Percentiles rank a stretch among this genome's conserved stretches.
Conservation (phyloP, 1,284 basidiomycete species). For the Sanghuangporus sanghuang region DNA sequence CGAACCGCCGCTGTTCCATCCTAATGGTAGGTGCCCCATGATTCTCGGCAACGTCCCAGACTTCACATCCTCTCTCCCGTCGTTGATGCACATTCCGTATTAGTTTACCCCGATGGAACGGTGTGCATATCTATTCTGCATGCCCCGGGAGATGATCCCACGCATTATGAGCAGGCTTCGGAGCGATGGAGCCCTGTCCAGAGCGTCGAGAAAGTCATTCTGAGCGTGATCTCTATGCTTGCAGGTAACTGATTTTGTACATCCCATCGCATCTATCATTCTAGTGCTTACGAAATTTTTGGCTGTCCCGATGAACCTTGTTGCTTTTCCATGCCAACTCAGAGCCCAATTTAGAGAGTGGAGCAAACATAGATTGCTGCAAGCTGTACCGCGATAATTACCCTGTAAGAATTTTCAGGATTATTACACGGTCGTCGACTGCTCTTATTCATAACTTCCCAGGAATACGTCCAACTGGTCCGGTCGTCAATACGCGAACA, state of each 20-base stretch:
- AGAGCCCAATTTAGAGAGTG: slow-evolving; percentile 99
- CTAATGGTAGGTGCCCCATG: slow-evolving; percentile 76
- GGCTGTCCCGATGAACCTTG: background rate
- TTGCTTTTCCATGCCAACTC: slow-evolving; percentile 14
- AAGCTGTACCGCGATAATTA: slow-evolving; percentile 90
- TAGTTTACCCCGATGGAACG: slow-evolving; percentile 89
- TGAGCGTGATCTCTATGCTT: slow-evolving; percentile 98
- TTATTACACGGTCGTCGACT: background rate
- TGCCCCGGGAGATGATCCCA: slow-evolving; percentile 92
- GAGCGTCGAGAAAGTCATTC: slow-evolving; percentile 92
- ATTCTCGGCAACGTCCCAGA: background rate
- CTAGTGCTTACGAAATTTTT: background rate
- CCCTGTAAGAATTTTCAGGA: slow-evolving; percentile 32
- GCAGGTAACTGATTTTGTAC: slow-evolving; percentile 53
- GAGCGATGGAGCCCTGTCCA: slow-evolving; percentile 99
- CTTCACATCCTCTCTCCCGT: slow-evolving; percentile 12
- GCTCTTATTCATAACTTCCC: slow-evolving; percentile 10
- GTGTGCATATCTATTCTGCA: slow-evolving; percentile 99
- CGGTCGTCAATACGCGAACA: slow-evolving; percentile 67
- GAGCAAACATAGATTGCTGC: slow-evolving; percentile 97
- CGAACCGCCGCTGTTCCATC: slow-evolving; percentile 95
- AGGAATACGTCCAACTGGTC: slow-evolving; percentile 72
- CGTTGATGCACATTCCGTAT: background rate
- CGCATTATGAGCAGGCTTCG: slow-evolving; percentile 88
- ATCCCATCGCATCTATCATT: background rate